Evolutionary conservation across 495 filamentous ascomycete species (phyloP).

Genomic region (Penicillium parvum): DNA sequence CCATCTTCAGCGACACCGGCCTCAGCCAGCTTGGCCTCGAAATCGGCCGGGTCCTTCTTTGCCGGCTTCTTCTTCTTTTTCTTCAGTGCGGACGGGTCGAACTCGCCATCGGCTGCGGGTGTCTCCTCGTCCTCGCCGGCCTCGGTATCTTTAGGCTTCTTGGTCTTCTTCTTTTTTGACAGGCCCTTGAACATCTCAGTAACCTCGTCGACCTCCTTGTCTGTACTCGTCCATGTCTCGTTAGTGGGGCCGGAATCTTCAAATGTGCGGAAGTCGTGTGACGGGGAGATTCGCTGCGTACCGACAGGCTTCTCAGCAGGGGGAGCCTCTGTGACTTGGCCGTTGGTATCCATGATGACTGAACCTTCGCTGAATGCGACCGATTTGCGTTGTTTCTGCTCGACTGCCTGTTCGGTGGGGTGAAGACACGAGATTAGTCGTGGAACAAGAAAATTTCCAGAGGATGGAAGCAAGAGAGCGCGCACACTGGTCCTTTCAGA

Average conservation of each 20-base stretch:
- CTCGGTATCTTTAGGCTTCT: constrained; percentile 59
- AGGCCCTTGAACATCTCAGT: constrained; percentile 75
- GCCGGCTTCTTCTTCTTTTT: constrained; percentile 97
- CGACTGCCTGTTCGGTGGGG: constrained; percentile 25
- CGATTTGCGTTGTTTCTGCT: constrained; percentile 69
- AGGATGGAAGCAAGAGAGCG: background rate
- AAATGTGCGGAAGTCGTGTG: constrained; percentile 3
- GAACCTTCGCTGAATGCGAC: constrained; percentile 85
- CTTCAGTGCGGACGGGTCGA: constrained; percentile 76
- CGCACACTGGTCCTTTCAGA: background rate
- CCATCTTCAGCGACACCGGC: constrained; percentile 56
- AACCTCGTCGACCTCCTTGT: constrained; percentile 66
- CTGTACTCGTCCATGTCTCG: constrained; percentile 24
- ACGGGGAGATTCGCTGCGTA: constrained; percentile 12
- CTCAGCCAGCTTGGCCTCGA: constrained; percentile 76
- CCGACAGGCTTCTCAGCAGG: constrained; percentile 56
- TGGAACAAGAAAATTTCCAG: constrained; percentile 13
- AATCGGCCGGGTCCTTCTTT: constrained; percentile 70
- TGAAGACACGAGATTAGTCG: constrained; percentile 10
- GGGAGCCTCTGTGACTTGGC: constrained; percentile 67
- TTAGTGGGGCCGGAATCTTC: constrained; percentile 6
- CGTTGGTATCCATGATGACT: constrained; percentile 79
- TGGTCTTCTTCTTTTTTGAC: constrained; percentile 80
- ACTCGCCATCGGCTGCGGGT: constrained; percentile 58
- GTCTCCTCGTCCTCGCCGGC: constrained; percentile 52